A percentile compares a stretch with the other conserved stretches of the same genome.
phyloP scores from a whole-genome alignment of 2,329 filamentous ascomycete genomes.

The Fusarium globosum region DNA sequence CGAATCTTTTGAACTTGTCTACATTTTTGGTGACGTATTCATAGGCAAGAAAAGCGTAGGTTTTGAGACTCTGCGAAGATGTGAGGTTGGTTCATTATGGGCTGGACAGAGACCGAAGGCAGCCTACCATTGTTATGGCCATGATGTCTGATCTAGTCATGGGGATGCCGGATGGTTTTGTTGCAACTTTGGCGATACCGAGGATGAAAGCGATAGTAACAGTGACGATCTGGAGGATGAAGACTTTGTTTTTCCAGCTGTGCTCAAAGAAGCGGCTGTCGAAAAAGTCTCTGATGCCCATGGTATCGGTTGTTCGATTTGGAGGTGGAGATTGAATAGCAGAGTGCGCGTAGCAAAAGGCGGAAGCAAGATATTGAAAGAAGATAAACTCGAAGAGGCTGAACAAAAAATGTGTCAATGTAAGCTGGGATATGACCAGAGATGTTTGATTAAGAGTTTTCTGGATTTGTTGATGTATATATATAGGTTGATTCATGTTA shows the following conservation, averaged over 20 bases:
- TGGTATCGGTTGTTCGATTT: not conserved
- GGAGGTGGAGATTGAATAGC: not conserved
- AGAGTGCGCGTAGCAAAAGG: not conserved
- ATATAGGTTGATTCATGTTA: not conserved
- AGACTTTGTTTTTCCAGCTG: conserved; percentile 27
- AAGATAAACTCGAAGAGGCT: too few species aligned
- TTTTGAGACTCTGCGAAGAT: conserved; percentile 9
- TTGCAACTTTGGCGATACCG: conserved; percentile 22
- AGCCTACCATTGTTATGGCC: conserved; percentile 35
- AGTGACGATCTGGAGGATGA: not conserved
- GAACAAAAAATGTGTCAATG: too few species aligned
- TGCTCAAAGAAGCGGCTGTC: conserved; percentile 24
- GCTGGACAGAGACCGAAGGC: accelerated
- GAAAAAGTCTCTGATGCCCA: conserved; percentile 27
- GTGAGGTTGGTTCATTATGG: not conserved
- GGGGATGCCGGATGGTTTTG: conserved; percentile 16
- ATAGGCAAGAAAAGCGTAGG: conserved; percentile 22
- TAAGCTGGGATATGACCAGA: too few species aligned
- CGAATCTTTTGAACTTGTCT: conserved; percentile 26
- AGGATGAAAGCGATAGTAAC: conserved; percentile 10
- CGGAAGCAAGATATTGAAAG: not conserved
- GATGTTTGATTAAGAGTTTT: not conserved
- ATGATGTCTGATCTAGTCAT: conserved; percentile 31
- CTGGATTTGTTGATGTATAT: too few species aligned
- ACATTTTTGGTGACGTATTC: conserved; percentile 45